A percentile compares a stretch with the other conserved stretches of the same genome.
Conservation (phyloP, 1,284 basidiomycete species). For the Trichosporon ovoides region DNA sequence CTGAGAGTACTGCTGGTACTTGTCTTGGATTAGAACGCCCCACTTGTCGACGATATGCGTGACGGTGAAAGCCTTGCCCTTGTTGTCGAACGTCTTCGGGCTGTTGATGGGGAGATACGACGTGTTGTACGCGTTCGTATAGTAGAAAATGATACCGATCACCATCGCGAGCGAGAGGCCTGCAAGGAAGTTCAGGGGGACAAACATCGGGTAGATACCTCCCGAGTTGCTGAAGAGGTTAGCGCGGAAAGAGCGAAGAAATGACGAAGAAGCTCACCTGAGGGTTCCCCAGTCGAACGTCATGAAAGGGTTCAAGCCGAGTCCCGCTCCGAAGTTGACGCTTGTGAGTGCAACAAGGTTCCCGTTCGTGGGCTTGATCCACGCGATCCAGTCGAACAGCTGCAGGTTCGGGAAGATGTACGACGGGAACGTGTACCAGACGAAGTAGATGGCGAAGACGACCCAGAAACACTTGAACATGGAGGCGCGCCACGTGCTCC, state of each 20-base stretch:
- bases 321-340: slow-evolving; percentile 32
- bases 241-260: too few relatives aligned
- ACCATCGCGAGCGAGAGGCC: slow-evolving; percentile 10
- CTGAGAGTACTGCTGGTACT: slow-evolving; percentile 19
- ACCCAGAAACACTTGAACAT: slow-evolving; percentile 26
- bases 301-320: slow-evolving; percentile 38
- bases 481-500: slow-evolving; percentile 33
- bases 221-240: slow-evolving; percentile 10
- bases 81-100: slow-evolving; percentile 17
- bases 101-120: slow-evolving; percentile 75
- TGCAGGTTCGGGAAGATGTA: slow-evolving; percentile 52
- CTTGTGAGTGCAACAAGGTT: slow-evolving; percentile 31
- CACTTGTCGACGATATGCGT: slow-evolving; percentile 12
- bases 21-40: slow-evolving; percentile 10
- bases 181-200: slow-evolving; percentile 13
- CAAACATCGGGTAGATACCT: slow-evolving; percentile 14
- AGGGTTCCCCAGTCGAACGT: slow-evolving; percentile 44
- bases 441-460: slow-evolving; percentile 16
- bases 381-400: slow-evolving; percentile 60
- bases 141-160: slow-evolving; percentile 17
- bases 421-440: slow-evolving; percentile 47
- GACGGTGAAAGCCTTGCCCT: slow-evolving; percentile 9
- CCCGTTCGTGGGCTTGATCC: slow-evolving; percentile 53
- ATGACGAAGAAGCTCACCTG: too few relatives aligned
- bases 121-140: slow-evolving; percentile 65